These are phyloP conservation scores for Teunomyces lycoperdinae DNA, from an alignment of 805 yeast genomes.

Conservation along the genomic window DNA sequence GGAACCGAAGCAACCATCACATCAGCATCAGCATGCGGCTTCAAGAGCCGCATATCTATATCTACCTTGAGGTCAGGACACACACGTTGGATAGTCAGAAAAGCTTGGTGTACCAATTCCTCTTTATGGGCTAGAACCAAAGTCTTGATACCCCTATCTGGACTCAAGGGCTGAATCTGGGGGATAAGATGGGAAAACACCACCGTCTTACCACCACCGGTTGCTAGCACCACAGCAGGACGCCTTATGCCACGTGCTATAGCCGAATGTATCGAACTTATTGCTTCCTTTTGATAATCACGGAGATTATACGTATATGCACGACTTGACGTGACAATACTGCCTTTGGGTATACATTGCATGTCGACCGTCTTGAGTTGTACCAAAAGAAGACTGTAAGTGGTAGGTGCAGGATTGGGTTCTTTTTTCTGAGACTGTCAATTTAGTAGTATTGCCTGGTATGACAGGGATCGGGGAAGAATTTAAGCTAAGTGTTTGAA, in stretches of 20 bases:
- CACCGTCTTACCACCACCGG: conserved; percentile 95
- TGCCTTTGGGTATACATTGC: neutral
- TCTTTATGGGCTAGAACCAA: conserved; percentile 77
- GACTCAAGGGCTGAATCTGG: conserved; percentile 29
- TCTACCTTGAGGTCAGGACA: conserved; percentile 55
- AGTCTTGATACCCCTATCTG: conserved; percentile 33
- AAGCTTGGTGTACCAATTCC: conserved; percentile 76
- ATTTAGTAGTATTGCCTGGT: too few relatives aligned
- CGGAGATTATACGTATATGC: conserved; percentile 17
- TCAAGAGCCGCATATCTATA: conserved; percentile 64
- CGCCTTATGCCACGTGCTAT: conserved; percentile 46
- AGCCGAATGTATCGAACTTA: conserved; percentile 51
- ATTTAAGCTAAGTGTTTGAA: too few relatives aligned
- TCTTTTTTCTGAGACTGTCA: too few relatives aligned
- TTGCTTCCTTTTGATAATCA: conserved; percentile 71
- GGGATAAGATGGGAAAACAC: conserved; percentile 62
- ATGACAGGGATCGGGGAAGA: too few relatives aligned
- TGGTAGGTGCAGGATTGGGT: too few relatives aligned
- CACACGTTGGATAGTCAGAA: conserved; percentile 40
- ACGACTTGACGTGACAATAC: neutral
- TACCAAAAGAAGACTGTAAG: neutral
- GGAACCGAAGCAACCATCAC: conserved; percentile 78
- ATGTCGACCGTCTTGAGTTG: neutral
- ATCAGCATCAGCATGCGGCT: conserved; percentile 49
- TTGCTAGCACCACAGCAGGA: conserved; percentile 82